These are phyloP conservation scores for Erigeron philadelphicus DNA, from an alignment of 140 eudicot species.

Conservation along the genomic window DNA sequence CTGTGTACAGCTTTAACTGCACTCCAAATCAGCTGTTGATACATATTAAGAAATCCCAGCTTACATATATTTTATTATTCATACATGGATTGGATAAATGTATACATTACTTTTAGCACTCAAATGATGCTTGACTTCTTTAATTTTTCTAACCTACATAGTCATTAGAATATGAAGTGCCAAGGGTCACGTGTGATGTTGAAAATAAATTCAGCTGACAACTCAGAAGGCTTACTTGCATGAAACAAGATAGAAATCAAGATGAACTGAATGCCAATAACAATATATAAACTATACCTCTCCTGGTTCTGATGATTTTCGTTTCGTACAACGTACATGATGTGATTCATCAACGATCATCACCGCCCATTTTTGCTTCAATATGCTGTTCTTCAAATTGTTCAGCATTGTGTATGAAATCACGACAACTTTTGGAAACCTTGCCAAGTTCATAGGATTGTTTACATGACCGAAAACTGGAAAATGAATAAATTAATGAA, in stretches of 20 bases:
- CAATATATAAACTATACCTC: slow-evolving; percentile 49
- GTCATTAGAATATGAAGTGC: not conserved
- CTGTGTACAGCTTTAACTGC: too few relatives aligned
- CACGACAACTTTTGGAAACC: slow-evolving; percentile 75
- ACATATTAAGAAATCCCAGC: not conserved
- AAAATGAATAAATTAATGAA: slow-evolving; percentile 15
- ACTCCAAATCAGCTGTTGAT: too few relatives aligned
- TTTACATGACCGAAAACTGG: slow-evolving; percentile 81
- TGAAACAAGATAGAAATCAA: slow-evolving; percentile 7
- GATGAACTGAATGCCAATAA: slow-evolving; percentile 4
- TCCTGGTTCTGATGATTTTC: slow-evolving; percentile 56
- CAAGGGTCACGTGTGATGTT: not conserved
- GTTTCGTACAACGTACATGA: slow-evolving; percentile 75
- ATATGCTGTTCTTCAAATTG: slow-evolving; percentile 61
- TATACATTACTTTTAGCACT: not conserved
- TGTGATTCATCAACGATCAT: slow-evolving; percentile 96
- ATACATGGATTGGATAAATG: not conserved
- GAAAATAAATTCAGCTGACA: not conserved
- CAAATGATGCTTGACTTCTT: not conserved
- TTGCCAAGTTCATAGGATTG: slow-evolving; percentile 65
- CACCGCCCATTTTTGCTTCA: slow-evolving; percentile 64
- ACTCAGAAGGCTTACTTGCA: slow-evolving; percentile 17
- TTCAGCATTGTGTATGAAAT: slow-evolving; percentile 86
- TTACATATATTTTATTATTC: slow-evolving; percentile 14
- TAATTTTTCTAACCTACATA: not conserved